Conservation (phyloP, 805 yeast genomes). For the Lipomyces starkeyi region DNA sequence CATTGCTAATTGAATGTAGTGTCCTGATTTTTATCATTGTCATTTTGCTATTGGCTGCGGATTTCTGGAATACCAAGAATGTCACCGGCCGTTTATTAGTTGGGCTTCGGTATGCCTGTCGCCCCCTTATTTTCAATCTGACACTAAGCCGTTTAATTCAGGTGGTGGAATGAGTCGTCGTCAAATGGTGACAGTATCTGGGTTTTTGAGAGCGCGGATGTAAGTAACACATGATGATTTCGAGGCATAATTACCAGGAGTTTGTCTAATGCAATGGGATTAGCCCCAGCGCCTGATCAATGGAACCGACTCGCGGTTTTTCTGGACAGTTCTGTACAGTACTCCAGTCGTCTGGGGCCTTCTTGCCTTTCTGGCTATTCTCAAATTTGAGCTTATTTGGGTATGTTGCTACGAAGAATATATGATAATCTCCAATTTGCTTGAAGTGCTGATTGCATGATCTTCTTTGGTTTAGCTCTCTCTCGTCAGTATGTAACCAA, state of each 20-base stretch:
- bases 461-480: constrained; percentile 32
- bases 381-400: constrained; percentile 75
- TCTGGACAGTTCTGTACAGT: constrained; percentile 79
- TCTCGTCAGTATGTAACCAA: constrained; percentile 38
- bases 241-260: background rate
- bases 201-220: constrained; percentile 87
- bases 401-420: constrained; percentile 31
- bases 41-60: constrained; percentile 79
- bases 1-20: constrained; percentile 39
- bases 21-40: constrained; percentile 80
- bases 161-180: constrained; percentile 95
- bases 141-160: constrained; percentile 30
- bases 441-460: background rate
- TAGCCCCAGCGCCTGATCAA: constrained; percentile 65
- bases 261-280: background rate
- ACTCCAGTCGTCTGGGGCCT: constrained; percentile 79
- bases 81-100: constrained; percentile 88
- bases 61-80: constrained; percentile 93
- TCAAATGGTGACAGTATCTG: constrained; percentile 70
- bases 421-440: background rate
- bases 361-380: constrained; percentile 75
- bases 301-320: constrained; percentile 88
- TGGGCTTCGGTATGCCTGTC: constrained; percentile 57
- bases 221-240: constrained; percentile 36
- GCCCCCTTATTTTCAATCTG: background rate